Base-by-base conservation (phyloP, 2,329 filamentous ascomycete species). In the Thielaviopsis populi region DNA sequence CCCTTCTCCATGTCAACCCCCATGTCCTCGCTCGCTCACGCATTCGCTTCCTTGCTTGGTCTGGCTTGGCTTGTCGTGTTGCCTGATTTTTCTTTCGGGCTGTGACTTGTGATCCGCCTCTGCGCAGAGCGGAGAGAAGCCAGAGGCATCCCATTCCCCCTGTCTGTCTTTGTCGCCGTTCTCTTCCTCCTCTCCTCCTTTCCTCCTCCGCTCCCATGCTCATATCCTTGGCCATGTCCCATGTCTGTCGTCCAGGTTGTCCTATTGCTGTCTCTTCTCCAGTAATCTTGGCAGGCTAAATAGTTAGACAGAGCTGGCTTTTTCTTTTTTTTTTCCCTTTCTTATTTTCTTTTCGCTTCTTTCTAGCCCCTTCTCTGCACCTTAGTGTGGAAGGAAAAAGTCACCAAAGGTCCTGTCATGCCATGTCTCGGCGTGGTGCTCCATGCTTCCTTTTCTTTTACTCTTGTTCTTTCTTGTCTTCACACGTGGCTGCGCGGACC, bases 121-220 rank as follows among this genome's bases (percentile, higher is more conserved):
- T 46, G 42, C 15, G 4, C 17, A 8, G 5, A 8, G 8, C 33
- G 33, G 33, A 37, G 33, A 37, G 8, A 37, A 37, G 33, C 33
- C 33, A 56, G 27, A 56, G 53, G 53, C 53, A 56, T 56, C 53
- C 53, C 53, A 56, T 56, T n/a, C n/a, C 27, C 53, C 46, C 46
- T 50, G 46, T 27, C 11, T 10, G 46, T 7, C 46, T 50, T 11
- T 50, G 19, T 50, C 46, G 10, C 46, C 19, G 46, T 24, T 50
- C 46, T 13, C 43, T 19, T 50, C 19, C 33, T 8, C 30, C 30
- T 7, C 30, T 7, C 7, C 30, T 7, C 7, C 30, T n/a, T n/a
- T n/a, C n/a, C n/a, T n/a, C n/a, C n/a, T n/a, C n/a, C n/a, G n/a
- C n/a, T n/a, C 11, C 50, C 24, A 30, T 54, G 50, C 17, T 33